These are phyloP conservation scores for Polytolypa hystricis DNA, from an alignment of 2,329 filamentous ascomycete species.

Conservation along the genomic window DNA sequence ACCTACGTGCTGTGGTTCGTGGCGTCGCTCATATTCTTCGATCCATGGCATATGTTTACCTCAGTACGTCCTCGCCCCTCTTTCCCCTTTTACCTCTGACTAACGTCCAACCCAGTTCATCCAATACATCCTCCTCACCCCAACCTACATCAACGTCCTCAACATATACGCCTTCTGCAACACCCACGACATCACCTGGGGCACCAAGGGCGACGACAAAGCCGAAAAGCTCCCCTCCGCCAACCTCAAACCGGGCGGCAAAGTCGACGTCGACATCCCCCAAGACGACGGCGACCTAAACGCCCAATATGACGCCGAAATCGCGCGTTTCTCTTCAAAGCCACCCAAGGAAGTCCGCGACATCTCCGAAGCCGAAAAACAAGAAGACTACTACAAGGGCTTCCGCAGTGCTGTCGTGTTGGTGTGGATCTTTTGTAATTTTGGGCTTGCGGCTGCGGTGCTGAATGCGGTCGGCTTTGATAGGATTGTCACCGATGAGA, in stretches of 20 bases:
- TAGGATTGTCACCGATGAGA: constrained; percentile 41
- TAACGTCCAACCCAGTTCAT: constrained; percentile 53
- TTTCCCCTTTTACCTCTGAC: neutral
- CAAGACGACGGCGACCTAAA: constrained; percentile 93
- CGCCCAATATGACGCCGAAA: constrained; percentile 81
- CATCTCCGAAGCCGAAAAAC: constrained; percentile 55
- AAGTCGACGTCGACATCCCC: constrained; percentile 76
- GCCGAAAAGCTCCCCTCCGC: constrained; percentile 80
- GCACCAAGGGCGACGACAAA: constrained; percentile 96
- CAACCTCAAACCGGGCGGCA: constrained; percentile 83
- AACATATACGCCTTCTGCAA: constrained; percentile 99
- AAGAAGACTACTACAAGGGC: constrained; percentile 97
- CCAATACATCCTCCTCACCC: constrained; percentile 90
- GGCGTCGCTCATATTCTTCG: constrained; percentile 85
- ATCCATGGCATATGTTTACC: constrained; percentile 99
- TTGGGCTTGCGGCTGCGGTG: constrained; percentile 76
- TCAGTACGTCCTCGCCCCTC: constrained; percentile 33
- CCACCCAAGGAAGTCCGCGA: constrained; percentile 52
- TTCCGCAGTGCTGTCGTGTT: constrained; percentile 87
- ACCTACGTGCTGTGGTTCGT: constrained; percentile 92
- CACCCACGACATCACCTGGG: constrained; percentile 95
- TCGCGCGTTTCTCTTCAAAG: constrained; percentile 63
- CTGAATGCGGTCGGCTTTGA: constrained; percentile 76
- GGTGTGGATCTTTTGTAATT: constrained; percentile 93
- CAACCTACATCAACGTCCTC: constrained; percentile 95